phyloP scores from a whole-genome alignment of 2,329 filamentous ascomycete genomes.

The Colletotrichum musae region DNA sequence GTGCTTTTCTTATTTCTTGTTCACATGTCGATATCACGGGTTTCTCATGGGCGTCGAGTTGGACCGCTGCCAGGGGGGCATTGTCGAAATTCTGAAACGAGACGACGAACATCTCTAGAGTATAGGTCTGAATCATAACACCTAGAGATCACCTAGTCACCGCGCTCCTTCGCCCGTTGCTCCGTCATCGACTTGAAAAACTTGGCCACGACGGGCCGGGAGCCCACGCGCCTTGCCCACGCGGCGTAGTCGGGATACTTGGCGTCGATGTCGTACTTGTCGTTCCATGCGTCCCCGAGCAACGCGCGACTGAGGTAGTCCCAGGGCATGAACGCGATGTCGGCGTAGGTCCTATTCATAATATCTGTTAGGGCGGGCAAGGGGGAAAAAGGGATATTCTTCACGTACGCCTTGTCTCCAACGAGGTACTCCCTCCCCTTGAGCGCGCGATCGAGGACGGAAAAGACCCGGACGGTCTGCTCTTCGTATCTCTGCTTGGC shows the following conservation, averaged over 20 bases:
- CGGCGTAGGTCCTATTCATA: slow-evolving; percentile 47
- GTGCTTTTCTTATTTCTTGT: background rate
- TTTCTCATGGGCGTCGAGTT: too few relatives aligned
- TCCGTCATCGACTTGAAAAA: slow-evolving; percentile 21
- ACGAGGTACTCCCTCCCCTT: slow-evolving; percentile 53
- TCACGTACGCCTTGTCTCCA: slow-evolving; percentile 51
- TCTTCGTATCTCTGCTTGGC: slow-evolving; percentile 50
- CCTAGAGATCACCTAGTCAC: background rate
- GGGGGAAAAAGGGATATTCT: background rate
- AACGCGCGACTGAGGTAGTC: slow-evolving; percentile 34
- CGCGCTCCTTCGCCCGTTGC: background rate
- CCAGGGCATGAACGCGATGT: slow-evolving; percentile 53
- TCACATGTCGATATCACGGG: too few relatives aligned
- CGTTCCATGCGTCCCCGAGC: slow-evolving; percentile 42
- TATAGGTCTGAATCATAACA: background rate
- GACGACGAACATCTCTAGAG: too few relatives aligned
- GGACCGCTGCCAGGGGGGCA: too few relatives aligned
- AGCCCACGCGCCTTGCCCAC: slow-evolving; percentile 52
- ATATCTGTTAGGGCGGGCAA: slow-evolving; percentile 10
- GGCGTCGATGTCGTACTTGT: slow-evolving; percentile 47
- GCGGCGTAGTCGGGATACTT: slow-evolving; percentile 53
- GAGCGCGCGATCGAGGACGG: slow-evolving; percentile 51
- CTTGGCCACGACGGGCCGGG: slow-evolving; percentile 50
- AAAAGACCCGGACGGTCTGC: slow-evolving; percentile 49
- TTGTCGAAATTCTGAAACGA: too few relatives aligned